Conservation (phyloP, 371 early-diverging fungal species). For the Fennellomyces sp. region DNA sequence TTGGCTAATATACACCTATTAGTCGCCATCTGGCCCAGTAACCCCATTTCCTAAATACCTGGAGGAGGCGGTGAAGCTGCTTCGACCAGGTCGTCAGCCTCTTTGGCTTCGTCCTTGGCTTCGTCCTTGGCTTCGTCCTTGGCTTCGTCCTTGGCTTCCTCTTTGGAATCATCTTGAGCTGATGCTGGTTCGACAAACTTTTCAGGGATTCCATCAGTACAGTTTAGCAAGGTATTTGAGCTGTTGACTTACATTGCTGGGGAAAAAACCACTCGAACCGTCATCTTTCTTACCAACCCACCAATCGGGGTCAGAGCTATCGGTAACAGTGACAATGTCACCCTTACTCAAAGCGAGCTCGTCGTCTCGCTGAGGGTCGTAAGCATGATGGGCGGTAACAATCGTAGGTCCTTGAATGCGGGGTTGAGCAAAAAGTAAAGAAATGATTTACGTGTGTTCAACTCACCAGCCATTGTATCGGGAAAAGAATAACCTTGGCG, state of each 20-base stretch:
- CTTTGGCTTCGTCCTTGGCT: background rate
- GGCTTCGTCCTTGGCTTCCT: slow-evolving; percentile 8
- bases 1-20: slow-evolving; percentile 15
- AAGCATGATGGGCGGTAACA: slow-evolving; percentile 35
- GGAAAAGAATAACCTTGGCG: background rate
- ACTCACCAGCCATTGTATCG: background rate
- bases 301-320: slow-evolving; percentile 59
- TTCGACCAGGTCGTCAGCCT: no score
- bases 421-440: background rate
- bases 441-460: background rate
- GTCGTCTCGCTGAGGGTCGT: slow-evolving; percentile 54
- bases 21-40: background rate
- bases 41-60: slow-evolving; percentile 5
- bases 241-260: slow-evolving; percentile 73
- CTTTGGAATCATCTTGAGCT: background rate
- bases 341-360: slow-evolving; percentile 59
- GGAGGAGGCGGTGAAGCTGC: no score
- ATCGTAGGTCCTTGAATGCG: background rate
- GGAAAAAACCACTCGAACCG: slow-evolving; percentile 68
- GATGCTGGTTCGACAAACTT: slow-evolving; percentile 1
- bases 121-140: slow-evolving; percentile 1
- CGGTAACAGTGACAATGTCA: slow-evolving; percentile 56
- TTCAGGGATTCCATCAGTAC: no score
- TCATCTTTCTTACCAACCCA: slow-evolving; percentile 67
- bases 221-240: no score